phyloP scores from a whole-genome alignment of 257 asterid genomes.

The Eucommia ulmoides region DNA sequence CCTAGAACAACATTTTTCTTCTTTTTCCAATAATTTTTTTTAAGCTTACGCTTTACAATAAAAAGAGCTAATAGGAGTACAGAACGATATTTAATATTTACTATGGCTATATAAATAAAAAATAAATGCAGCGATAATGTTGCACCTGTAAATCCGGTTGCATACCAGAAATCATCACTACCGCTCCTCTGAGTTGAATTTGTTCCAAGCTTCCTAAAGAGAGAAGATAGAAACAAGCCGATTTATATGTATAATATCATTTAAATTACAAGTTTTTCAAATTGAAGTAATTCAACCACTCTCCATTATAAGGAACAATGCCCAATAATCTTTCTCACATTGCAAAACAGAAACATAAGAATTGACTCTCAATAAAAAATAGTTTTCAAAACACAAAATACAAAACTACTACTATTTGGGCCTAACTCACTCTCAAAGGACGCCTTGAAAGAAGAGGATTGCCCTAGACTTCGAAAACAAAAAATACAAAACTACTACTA shows the following conservation, averaged over 20 bases:
- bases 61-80: neutral
- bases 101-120: neutral
- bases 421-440: too few relatives aligned
- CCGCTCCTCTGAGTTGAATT: constrained; percentile 85
- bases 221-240: constrained; percentile 7
- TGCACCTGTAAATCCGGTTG: neutral
- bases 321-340: constrained; percentile 4
- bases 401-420: too few relatives aligned
- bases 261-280: too few relatives aligned
- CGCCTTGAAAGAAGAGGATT: too few relatives aligned
- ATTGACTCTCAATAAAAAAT: neutral
- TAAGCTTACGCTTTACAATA: neutral
- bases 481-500: too few relatives aligned
- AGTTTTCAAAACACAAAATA: neutral
- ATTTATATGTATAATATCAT: too few relatives aligned
- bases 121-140: neutral
- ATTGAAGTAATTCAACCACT: too few relatives aligned
- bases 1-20: neutral
- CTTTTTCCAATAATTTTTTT: neutral
- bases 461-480: too few relatives aligned
- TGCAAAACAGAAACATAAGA: neutral
- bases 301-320: too few relatives aligned
- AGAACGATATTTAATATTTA: neutral
- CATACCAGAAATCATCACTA: constrained; percentile 13
- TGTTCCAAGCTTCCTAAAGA: constrained; percentile 88